phyloP scores from a whole-genome alignment of 1,139 yeast genomes.

The Debaryomyces sp. region DNA sequence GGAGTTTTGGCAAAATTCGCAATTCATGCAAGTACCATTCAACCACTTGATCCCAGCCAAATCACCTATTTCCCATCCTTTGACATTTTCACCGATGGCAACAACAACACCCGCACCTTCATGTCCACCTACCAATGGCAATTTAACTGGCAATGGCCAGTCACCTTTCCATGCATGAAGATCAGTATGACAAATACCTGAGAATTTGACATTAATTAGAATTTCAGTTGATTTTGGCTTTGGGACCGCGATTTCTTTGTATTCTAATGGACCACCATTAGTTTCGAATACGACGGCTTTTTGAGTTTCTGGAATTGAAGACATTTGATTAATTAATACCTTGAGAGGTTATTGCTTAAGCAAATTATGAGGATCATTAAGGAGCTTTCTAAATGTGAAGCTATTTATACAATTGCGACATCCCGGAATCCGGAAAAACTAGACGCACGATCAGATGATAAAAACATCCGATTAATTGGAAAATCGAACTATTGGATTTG shows the following conservation, averaged over 20 bases:
- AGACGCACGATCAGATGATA: neutral
- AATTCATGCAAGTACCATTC: constrained; percentile 69
- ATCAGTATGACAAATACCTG: constrained; percentile 82
- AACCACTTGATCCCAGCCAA: constrained; percentile 77
- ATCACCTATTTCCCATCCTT: constrained; percentile 70
- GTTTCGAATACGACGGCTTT: constrained; percentile 42
- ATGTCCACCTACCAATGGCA: constrained; percentile 80
- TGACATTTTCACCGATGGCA: constrained; percentile 66
- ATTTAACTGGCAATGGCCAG: constrained; percentile 69
- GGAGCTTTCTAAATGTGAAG: neutral
- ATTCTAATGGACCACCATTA: constrained; percentile 49
- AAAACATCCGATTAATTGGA: neutral
- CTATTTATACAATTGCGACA: neutral
- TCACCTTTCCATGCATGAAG: constrained; percentile 83
- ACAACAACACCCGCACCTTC: constrained; percentile 86
- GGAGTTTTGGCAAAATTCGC: constrained; percentile 69
- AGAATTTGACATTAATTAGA: constrained; percentile 67
- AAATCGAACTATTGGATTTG: neutral
- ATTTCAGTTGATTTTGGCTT: constrained; percentile 68
- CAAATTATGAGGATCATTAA: neutral
- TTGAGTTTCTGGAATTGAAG: constrained; percentile 36
- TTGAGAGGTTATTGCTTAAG: neutral
- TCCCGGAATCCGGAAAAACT: neutral
- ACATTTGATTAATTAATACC: neutral
- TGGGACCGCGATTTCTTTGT: constrained; percentile 70